These are phyloP conservation scores for Westerdykella ornata DNA, from an alignment of 2,329 filamentous ascomycete genomes.

Conservation along the genomic window DNA sequence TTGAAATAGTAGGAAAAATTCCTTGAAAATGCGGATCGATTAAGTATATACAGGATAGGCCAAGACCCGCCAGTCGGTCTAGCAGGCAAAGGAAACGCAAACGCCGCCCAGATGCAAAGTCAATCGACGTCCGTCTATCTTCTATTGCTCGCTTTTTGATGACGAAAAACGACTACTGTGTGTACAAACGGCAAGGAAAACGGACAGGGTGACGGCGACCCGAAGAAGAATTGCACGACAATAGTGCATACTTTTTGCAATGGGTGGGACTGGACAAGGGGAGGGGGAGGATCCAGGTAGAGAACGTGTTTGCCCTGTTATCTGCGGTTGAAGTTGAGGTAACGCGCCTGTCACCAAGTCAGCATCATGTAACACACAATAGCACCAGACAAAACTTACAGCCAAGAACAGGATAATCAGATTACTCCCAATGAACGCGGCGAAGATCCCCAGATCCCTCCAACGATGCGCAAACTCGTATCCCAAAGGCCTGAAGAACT, in stretches of 20 bases:
- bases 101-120: constrained; percentile 8
- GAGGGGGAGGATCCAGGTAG: neutral
- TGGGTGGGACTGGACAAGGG: no score
- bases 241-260: neutral
- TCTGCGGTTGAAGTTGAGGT: constrained; percentile 42
- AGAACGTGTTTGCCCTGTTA: constrained; percentile 3
- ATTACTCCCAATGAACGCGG: constrained; percentile 72
- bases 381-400: constrained; percentile 34
- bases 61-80: no score
- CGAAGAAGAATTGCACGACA: neutral
- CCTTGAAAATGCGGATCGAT: neutral
- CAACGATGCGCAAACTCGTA: constrained; percentile 64
- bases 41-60: no score
- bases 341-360: constrained; percentile 28
- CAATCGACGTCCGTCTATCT: neutral
- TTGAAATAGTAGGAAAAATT: no score
- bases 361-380: constrained; percentile 4
- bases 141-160: neutral
- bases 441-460: constrained; percentile 75
- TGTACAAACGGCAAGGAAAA: no score
- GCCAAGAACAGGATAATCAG: constrained; percentile 57
- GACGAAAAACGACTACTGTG: no score
- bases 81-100: constrained; percentile 4
- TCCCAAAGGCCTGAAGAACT: constrained; percentile 66
- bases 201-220: neutral